phyloP scores from a whole-genome alignment of 2,329 filamentous ascomycete genomes.

The Ilyonectria robusta region DNA sequence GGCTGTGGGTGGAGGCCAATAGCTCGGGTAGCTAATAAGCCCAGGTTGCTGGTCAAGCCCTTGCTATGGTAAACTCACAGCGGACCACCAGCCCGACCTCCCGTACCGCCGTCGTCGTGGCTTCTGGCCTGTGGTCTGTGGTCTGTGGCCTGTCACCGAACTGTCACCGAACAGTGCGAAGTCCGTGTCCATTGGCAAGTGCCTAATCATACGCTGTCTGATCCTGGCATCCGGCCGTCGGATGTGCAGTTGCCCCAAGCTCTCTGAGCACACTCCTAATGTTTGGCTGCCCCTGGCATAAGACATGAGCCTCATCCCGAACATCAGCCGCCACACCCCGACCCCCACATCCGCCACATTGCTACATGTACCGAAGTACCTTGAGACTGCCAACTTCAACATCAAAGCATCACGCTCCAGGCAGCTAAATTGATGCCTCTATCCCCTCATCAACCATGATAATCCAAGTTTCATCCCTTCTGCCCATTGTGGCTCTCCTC shows the following conservation, averaged over 20 bases:
- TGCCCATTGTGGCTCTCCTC: conserved; percentile 34
- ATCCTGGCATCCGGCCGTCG: conserved; percentile 10
- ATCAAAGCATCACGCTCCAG: neutral
- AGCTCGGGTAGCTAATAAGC: conserved; percentile 1
- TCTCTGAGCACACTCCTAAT: conserved; percentile 13
- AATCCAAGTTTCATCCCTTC: neutral
- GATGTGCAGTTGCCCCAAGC: conserved; percentile 28
- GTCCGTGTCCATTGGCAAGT: neutral
- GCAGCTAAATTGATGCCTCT: neutral
- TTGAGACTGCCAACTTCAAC: conserved; percentile 2
- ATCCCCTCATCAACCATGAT: conserved; percentile 29
- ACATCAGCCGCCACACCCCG: conserved; percentile 15
- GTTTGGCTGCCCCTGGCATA: conserved; percentile 15
- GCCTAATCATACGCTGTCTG: neutral
- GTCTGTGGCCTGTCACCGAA: neutral
- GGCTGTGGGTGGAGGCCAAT: neutral
- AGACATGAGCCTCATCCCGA: conserved; percentile 27
- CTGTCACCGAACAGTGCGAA: conserved; percentile 1
- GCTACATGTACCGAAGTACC: neutral
- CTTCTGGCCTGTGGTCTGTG: neutral
- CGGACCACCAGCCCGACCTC: conserved; percentile 12
- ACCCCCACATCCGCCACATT: conserved; percentile 8
- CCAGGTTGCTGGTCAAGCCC: conserved; percentile 15
- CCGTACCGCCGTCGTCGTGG: neutral
- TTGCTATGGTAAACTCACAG: conserved; percentile 19